Evolutionary conservation across 192 early-diverging fungal genomes (phyloP), one percentile per base, ranked within the genome.

Genomic region (Funneliformis mosseae): DNA sequence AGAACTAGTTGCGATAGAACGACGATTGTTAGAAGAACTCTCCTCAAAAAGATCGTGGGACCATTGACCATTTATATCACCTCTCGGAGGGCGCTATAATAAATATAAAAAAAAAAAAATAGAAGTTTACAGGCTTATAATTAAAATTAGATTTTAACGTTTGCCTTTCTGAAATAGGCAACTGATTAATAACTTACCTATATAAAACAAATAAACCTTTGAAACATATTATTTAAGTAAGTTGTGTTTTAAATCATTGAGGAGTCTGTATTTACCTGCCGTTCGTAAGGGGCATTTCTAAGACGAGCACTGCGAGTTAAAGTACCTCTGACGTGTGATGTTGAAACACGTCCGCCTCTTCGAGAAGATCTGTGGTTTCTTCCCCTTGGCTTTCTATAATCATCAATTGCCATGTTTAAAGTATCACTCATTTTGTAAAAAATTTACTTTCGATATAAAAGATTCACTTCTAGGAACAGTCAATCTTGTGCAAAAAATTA

Each of bases 1-100:
- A 76, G 39, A 33, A 50, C 45, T 78, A 11, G 28, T 55, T 28
- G 33, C 38, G 14, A 10, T 59, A 33, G 76, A 77, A 21, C 27
- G 74, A 8, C 43, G 77, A 50, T 28, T 62, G 25, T 78, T 75
- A 3, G 25, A 23, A 50, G 18, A 6, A 25, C 64, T 64, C 6
- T 78, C 77, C 10, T 78, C 77, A 45, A 42, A 78, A 42, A 78
- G 77, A 38, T 78, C 77, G 33, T 78, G 77, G 12, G 77, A 78
- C 77, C 77, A 78, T 48, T 78, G 63, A 0, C 64, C 61, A 55
- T 78, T 68, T 16, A 78, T 69, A 55, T 78, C 43, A n/a, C 77
- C 77, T 66, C 64, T 78, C 8, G 77, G 66, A 28, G 61, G 61
- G 50, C 77, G 62, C 77, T 78, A 67, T 0, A 46, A 41, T n/a